A percentile compares a stretch with the other conserved stretches of the same genome.
These are phyloP conservation scores for Magnusiomyces magnusii DNA, from an alignment of 1,139 yeast species.

Conservation along the genomic window DNA sequence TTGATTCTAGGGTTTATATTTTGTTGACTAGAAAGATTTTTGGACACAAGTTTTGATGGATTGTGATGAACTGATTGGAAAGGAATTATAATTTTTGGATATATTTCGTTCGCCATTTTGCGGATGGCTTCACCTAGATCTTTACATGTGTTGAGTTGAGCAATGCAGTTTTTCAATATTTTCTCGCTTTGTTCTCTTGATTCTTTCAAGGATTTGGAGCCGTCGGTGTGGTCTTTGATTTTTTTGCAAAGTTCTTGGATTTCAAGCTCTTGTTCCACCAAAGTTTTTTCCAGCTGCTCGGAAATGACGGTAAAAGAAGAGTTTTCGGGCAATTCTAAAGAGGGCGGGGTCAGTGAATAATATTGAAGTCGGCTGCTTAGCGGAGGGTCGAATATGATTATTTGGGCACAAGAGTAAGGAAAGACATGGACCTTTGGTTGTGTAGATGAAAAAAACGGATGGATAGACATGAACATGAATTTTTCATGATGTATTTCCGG, in stretches of 20 bases:
- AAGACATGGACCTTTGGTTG: neutral
- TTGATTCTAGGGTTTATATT: conserved; percentile 6
- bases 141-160: conserved; percentile 31
- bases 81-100: conserved; percentile 25
- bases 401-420: conserved; percentile 26
- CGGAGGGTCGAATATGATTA: conserved; percentile 68
- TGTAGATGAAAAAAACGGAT: neutral
- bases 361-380: conserved; percentile 67
- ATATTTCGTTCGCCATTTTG: conserved; percentile 26
- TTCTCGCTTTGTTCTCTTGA: conserved; percentile 8
- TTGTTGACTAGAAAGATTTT: neutral
- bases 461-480: neutral
- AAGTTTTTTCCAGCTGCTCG: conserved; percentile 29
- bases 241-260: conserved; percentile 20
- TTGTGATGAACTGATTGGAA: conserved; percentile 3
- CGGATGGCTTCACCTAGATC: conserved; percentile 30
- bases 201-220: conserved; percentile 3
- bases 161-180: conserved; percentile 24
- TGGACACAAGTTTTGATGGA: neutral
- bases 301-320: conserved; percentile 25
- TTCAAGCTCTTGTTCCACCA: conserved; percentile 23
- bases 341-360: conserved; percentile 65
- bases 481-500: neutral
- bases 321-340: conserved; percentile 48
- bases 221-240: conserved; percentile 19